A percentile compares a stretch with the other conserved stretches of the same genome.
Conservation (phyloP, 202 grass and related monocot genomes). For the Schoenoplectus triqueter region DNA sequence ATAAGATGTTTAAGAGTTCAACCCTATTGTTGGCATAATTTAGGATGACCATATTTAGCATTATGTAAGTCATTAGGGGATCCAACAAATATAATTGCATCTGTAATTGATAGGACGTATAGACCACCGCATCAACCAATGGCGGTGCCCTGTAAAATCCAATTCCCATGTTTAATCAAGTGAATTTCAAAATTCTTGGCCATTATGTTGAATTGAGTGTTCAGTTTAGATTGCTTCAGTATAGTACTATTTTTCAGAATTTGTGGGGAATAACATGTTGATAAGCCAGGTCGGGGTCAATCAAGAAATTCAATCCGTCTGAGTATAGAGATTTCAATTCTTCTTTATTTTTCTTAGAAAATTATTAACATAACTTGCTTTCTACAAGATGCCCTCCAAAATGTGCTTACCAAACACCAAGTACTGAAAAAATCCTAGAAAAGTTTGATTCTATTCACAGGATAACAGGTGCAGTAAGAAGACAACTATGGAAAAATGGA, state of each 20-base stretch:
- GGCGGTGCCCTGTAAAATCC: neutral
- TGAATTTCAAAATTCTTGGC: neutral
- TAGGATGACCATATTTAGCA: neutral
- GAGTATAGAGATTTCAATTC: too few relatives aligned
- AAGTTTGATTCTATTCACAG: neutral
- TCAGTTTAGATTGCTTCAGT: neutral
- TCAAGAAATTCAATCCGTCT: too few relatives aligned
- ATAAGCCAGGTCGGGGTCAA: too few relatives aligned
- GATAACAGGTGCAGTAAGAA: neutral
- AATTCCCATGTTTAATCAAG: neutral
- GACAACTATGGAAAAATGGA: neutral
- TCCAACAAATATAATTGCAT: constrained; percentile 9
- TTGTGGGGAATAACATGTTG: too few relatives aligned
- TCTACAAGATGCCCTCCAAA: neutral
- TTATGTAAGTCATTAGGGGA: too few relatives aligned
- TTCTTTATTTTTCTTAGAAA: neutral
- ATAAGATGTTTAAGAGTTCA: constrained; percentile 18
- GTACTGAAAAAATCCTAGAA: neutral
- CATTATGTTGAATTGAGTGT: constrained; percentile 14
- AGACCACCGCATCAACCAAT: neutral
- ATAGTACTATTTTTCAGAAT: neutral
- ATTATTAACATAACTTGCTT: neutral
- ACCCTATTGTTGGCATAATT: neutral
- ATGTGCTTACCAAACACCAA: neutral
- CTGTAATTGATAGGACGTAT: neutral